phyloP scores from a whole-genome alignment of 2,329 filamentous ascomycete genomes.

The Ceratocystis eucalypticola region DNA sequence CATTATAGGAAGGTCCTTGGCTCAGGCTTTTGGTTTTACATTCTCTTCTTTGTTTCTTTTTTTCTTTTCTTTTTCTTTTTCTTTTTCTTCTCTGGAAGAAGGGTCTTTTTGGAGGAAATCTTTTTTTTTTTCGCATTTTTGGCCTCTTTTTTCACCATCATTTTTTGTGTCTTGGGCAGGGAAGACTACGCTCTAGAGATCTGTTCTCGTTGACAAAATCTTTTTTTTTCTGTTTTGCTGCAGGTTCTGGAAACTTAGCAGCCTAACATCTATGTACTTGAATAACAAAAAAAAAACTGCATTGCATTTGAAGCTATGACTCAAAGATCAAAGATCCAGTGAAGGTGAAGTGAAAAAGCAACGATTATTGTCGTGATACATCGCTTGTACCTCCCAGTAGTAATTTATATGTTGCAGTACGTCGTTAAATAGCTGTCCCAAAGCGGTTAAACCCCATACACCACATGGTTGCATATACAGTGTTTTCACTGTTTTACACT shows the following conservation, averaged over 20 bases:
- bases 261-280: background rate
- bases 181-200: no score
- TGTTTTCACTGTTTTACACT: background rate
- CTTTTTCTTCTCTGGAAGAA: slow-evolving; percentile 2
- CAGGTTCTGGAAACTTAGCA: slow-evolving; percentile 12
- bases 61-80: slow-evolving; percentile 6
- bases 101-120: slow-evolving; percentile 4
- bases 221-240: background rate
- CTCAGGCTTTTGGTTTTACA: slow-evolving; percentile 1
- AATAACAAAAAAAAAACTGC: background rate
- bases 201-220: background rate
- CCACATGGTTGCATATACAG: background rate
- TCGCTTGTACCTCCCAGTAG: background rate
- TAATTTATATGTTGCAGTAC: background rate
- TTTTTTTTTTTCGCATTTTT: slow-evolving; percentile 4
- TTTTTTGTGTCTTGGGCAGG: background rate
- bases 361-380: background rate
- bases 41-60: slow-evolving; percentile 13
- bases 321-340: background rate
- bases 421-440: background rate
- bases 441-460: background rate
- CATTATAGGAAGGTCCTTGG: slow-evolving; percentile 7
- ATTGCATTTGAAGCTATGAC: background rate
- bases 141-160: background rate
- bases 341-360: background rate